These are phyloP conservation scores for Tolypocladium nubicola DNA, from an alignment of 2,329 filamentous ascomycete genomes.

Conservation along the genomic window DNA sequence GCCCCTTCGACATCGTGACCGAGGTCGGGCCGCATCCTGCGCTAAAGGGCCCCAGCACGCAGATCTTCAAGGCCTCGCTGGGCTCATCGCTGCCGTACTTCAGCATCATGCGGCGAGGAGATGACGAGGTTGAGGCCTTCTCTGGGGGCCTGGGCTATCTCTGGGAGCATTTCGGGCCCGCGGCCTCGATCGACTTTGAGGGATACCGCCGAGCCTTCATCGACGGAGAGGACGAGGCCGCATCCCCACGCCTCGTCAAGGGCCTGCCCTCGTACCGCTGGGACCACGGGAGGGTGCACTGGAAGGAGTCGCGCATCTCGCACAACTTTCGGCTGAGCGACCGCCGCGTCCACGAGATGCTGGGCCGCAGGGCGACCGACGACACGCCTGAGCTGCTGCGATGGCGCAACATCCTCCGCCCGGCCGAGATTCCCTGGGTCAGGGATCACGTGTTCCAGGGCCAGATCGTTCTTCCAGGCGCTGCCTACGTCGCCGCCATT, in stretches of 20 bases:
- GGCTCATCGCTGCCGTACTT: background rate
- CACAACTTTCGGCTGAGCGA: constrained; percentile 23
- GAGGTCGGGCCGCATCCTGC: constrained; percentile 39
- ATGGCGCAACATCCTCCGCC: constrained; percentile 36
- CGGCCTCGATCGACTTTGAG: background rate
- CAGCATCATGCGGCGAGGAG: constrained; percentile 17
- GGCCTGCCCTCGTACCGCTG: constrained; percentile 21
- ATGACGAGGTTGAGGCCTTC: constrained; percentile 22
- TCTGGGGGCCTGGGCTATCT: constrained; percentile 11
- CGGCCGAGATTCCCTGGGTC: constrained; percentile 42
- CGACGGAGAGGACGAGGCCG: background rate
- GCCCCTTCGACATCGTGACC: constrained; percentile 18
- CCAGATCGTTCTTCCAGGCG: constrained; percentile 31
- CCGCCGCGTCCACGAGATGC: constrained; percentile 27
- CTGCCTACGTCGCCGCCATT: constrained; percentile 31
- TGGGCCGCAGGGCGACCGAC: constrained; percentile 21
- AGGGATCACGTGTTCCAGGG: constrained; percentile 45
- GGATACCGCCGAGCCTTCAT: background rate
- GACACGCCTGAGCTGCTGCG: constrained; percentile 16
- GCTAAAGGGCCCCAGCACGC: constrained; percentile 34
- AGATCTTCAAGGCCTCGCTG: constrained; percentile 17
- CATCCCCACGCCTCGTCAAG: background rate
- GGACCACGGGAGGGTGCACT: constrained; percentile 18
- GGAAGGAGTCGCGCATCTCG: constrained; percentile 11
- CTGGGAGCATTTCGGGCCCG: background rate